A percentile compares a stretch with the other conserved stretches of the same genome.
These are phyloP conservation scores for Penicillium manginii DNA, from an alignment of 495 filamentous ascomycete species.

Conservation along the genomic window DNA sequence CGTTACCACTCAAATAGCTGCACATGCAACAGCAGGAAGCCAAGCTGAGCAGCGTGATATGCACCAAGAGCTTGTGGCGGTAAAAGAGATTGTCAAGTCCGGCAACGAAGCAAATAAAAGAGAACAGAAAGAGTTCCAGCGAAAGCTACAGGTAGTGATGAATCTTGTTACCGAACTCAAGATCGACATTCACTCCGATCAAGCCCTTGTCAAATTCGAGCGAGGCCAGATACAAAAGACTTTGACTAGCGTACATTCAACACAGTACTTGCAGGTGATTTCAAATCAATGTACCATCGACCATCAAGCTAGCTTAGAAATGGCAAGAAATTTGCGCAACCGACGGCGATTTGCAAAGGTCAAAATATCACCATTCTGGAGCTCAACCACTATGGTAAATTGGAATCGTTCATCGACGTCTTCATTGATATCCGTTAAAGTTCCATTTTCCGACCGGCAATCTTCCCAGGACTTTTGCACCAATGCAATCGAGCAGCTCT, in stretches of 20 bases:
- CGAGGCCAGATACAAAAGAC: constrained; percentile 2
- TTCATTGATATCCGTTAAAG: neutral
- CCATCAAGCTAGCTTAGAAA: no score
- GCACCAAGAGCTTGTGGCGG: neutral
- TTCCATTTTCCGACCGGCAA: neutral
- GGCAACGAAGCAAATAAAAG: neutral
- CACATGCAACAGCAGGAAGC: neutral
- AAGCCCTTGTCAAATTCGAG: neutral
- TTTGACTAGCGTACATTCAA: neutral
- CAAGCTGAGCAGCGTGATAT: constrained; percentile 2
- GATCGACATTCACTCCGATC: neutral
- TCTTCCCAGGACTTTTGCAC: constrained; percentile 2
- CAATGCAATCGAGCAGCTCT: constrained; percentile 5
- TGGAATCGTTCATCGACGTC: constrained; percentile 3
- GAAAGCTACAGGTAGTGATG: no score
- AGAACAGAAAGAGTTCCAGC: no score
- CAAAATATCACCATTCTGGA: constrained; percentile 5
- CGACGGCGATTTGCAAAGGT: neutral
- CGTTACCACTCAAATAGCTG: neutral
- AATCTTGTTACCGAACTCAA: no score
- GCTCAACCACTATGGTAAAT: neutral
- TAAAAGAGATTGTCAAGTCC: neutral
- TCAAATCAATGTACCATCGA: neutral
- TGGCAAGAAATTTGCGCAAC: neutral
- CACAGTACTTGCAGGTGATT: neutral